Evolutionary conservation across 1,284 basidiomycete species (phyloP).

Genomic region (Leccinum angustisporum): DNA sequence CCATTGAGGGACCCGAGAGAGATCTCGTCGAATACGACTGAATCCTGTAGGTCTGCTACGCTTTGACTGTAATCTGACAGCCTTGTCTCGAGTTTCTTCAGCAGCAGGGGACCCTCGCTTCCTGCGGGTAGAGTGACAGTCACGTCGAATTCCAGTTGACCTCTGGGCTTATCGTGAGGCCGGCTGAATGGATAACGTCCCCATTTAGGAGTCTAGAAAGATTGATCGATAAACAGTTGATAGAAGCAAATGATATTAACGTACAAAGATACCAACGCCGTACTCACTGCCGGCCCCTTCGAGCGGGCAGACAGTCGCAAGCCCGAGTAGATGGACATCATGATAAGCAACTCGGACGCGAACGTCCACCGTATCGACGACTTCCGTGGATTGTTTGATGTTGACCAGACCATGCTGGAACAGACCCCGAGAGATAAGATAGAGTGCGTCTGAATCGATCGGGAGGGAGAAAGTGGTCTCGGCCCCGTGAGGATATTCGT

Average conservation of each 20-base stretch:
- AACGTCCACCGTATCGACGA: conserved; percentile 32
- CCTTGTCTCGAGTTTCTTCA: conserved; percentile 37
- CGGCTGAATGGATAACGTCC: not conserved
- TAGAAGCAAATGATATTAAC: conserved; percentile 14
- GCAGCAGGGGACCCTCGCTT: conserved; percentile 19
- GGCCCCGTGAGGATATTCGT: conserved; percentile 24
- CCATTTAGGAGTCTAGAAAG: conserved; percentile 8
- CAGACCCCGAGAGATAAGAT: conserved; percentile 38
- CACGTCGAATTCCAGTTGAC: conserved; percentile 32
- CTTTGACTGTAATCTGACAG: conserved; percentile 36
- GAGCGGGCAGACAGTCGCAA: conserved; percentile 38
- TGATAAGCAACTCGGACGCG: conserved; percentile 36
- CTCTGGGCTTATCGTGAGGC: conserved; percentile 1
- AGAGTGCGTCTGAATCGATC: conserved; percentile 36
- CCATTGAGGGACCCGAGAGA: conserved; percentile 30
- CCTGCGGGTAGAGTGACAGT: conserved; percentile 35
- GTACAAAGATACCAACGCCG: conserved; percentile 46
- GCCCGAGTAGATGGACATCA: conserved; percentile 26
- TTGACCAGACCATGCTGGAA: conserved; percentile 33
- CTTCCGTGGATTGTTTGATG: conserved; percentile 32
- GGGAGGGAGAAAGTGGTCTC: conserved; percentile 39
- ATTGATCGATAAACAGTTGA: not conserved
- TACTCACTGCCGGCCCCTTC: conserved; percentile 30
- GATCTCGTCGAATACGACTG: conserved; percentile 36
- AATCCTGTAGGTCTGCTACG: conserved; percentile 31